Percentiles rank a stretch among this genome's conserved stretches.
Evolutionary conservation across 805 yeast genomes (phyloP).

Genomic region (Blastobotrys americana): DNA sequence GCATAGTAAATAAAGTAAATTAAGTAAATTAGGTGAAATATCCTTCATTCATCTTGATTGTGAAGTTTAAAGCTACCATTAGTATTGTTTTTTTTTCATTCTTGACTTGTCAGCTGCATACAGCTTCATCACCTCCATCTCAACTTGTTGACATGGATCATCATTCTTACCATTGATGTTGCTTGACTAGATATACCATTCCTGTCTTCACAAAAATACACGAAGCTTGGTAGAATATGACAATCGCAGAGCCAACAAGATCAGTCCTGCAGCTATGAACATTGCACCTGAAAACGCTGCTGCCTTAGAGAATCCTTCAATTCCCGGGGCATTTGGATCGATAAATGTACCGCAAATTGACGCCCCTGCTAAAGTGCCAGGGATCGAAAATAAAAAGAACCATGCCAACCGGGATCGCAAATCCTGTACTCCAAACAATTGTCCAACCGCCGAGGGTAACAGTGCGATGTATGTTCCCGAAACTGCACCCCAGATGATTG

Average conservation of each 20-base stretch:
- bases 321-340: slow-evolving; percentile 19
- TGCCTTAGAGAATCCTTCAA: slow-evolving; percentile 27
- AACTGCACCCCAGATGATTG: slow-evolving; percentile 29
- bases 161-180: no score
- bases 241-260: slow-evolving; percentile 15
- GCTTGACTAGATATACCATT: no score
- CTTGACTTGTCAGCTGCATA: no score
- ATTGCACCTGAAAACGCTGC: slow-evolving; percentile 31
- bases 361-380: slow-evolving; percentile 2
- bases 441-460: slow-evolving; percentile 30
- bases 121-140: no score
- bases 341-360: slow-evolving; percentile 2
- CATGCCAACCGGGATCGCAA: slow-evolving; percentile 3
- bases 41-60: no score
- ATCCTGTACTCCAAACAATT: slow-evolving; percentile 28
- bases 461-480: slow-evolving; percentile 31
- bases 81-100: no score
- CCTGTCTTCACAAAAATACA: slow-evolving; percentile 18
- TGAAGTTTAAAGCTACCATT: no score
- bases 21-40: no score
- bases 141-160: no score
- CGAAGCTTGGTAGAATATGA: slow-evolving; percentile 13
- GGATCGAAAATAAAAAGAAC: slow-evolving; percentile 1
- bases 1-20: no score
- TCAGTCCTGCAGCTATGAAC: slow-evolving; percentile 19